Conservation (phyloP, 192 early-diverging fungal genomes). For the Dimargaris xerosporica region DNA sequence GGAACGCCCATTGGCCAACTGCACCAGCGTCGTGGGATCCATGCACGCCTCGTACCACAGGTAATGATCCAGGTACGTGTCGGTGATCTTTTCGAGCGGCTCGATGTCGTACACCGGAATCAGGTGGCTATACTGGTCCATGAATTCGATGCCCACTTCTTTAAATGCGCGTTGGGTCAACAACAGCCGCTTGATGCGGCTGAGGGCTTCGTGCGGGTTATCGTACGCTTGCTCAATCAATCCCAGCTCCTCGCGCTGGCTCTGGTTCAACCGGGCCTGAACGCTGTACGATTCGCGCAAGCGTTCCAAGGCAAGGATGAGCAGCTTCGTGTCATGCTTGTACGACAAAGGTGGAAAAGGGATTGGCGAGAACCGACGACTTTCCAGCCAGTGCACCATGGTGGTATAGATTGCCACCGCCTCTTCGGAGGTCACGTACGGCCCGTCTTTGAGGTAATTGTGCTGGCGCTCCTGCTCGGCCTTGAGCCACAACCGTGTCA, state of each 20-base stretch:
- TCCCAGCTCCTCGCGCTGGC: conserved; percentile 92
- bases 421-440: conserved; percentile 93
- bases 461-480: conserved; percentile 99
- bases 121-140: conserved; percentile 95
- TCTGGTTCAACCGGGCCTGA: conserved; percentile 85
- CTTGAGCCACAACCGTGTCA: conserved; percentile 96
- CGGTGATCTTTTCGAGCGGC: conserved; percentile 99
- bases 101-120: conserved; percentile 96
- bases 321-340: conserved; percentile 98
- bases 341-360: conserved; percentile 99
- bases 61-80: conserved; percentile 98
- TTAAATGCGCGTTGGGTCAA: conserved; percentile 97
- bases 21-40: conserved; percentile 1
- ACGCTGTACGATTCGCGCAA: conserved; percentile 93
- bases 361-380: conserved; percentile 94
- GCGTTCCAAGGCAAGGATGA: conserved; percentile 88
- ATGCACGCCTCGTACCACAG: conserved; percentile 87
- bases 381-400: conserved; percentile 96
- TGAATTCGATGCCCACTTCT: conserved; percentile 98
- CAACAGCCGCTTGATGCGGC: conserved; percentile 86
- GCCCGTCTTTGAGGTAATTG: conserved; percentile 98
- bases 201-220: conserved; percentile 74
- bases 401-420: conserved; percentile 96
- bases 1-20: background rate
- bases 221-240: conserved; percentile 98